Evolutionary conservation across 139 green algal genomes (phyloP), one percentile per base, ranked within the genome.

Genomic region (Closterium sp.): DNA sequence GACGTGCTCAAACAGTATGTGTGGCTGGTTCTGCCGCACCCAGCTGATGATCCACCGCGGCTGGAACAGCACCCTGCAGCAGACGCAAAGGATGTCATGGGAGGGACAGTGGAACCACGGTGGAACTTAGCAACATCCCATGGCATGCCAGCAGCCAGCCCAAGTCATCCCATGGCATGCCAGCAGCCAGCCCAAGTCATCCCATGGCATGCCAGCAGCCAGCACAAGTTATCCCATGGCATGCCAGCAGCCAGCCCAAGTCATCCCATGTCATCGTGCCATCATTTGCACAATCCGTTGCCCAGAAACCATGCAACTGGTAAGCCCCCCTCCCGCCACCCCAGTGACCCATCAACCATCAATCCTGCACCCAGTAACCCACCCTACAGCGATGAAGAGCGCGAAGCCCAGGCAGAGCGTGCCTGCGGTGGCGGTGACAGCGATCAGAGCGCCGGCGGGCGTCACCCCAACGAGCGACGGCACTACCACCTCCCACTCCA

Each of bases 61-160:
- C 36, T 91, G 88, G 9, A 91, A 33, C 32, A 91, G 25, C 32
- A 91, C 38, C 66, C 88, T 91, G 88, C 69, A 76, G 21, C 38
- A 12, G 10, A n/a, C n/a, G n/a, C n/a, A n/a, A n/a, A n/a, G n/a
- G n/a, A n/a, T n/a, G n/a, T n/a, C n/a, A n/a, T n/a, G n/a, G n/a
- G n/a, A n/a, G n/a, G n/a, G n/a, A n/a, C n/a, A n/a, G n/a, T n/a
- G n/a, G n/a, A n/a, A n/a, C n/a, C n/a, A n/a, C n/a, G n/a, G n/a
- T n/a, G n/a, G n/a, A n/a, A n/a, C n/a, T n/a, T n/a, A n/a, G n/a
- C 36, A 12, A 55, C 36, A 55, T 55, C 6, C 36, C 36, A 55
- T 55, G 36, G 5, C 36, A 55, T 55, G 36, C 36, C 36, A 55
- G 4, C 36, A 28, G 25, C 2, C 16, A 76, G 5, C 55, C 55